phyloP scores from a whole-genome alignment of 805 yeast genomes.

The Hanseniaspora thailandica region DNA sequence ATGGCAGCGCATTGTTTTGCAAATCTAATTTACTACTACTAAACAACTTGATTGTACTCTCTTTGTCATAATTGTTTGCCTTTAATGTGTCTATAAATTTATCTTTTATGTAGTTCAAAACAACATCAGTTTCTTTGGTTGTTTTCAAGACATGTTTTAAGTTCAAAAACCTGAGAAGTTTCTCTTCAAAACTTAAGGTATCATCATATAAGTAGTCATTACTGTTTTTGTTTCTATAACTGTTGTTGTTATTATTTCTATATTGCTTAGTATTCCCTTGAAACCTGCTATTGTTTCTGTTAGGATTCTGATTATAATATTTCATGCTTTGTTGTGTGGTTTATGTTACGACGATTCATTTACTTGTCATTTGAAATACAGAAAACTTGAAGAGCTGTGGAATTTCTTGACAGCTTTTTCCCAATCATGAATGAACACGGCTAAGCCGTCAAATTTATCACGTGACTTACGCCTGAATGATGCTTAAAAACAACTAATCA shows the following conservation, averaged over 20 bases:
- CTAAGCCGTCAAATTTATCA: no score
- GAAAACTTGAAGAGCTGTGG: no score
- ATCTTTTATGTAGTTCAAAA: neutral
- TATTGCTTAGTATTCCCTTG: no score
- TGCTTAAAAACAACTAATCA: no score
- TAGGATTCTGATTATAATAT: constrained; percentile 8
- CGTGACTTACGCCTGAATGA: no score
- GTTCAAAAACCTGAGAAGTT: constrained; percentile 3
- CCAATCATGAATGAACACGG: no score
- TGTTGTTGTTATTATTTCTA: constrained; percentile 2
- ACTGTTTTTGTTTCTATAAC: neutral
- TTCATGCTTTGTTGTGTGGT: no score
- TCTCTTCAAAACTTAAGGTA: constrained; percentile 3
- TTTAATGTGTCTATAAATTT: neutral
- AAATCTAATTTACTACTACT: neutral
- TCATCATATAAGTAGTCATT: constrained; percentile 1
- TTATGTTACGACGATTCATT: no score
- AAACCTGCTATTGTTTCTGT: constrained; percentile 26
- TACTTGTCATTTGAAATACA: no score
- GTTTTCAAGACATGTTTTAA: neutral
- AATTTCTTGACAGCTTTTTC: no score
- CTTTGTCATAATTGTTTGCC: neutral
- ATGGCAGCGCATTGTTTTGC: constrained; percentile 1
- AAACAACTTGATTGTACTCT: neutral
- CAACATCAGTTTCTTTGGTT: neutral